Conservation (phyloP, 495 filamentous ascomycete species). For the Neurospora tetraspora region DNA sequence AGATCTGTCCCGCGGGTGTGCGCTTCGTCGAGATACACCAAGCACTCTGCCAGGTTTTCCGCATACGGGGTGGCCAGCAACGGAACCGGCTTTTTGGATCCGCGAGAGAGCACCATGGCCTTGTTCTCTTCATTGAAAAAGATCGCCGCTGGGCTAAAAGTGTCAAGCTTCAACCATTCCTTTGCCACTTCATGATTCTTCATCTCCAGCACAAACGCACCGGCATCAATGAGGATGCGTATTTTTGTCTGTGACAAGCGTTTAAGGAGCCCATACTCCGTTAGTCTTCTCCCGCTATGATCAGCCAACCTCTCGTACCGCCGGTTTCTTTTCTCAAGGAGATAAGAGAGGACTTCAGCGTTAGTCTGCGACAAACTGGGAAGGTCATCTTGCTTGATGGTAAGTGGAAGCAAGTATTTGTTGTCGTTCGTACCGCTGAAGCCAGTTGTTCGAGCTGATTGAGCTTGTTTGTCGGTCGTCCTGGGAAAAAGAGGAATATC, state of each 20-base stretch:
- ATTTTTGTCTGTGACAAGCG: constrained; percentile 18
- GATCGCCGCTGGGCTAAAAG: constrained; percentile 20
- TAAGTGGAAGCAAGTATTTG: constrained; percentile 37
- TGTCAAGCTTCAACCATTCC: constrained; percentile 35
- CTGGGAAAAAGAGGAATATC: constrained; percentile 34
- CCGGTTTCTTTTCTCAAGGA: constrained; percentile 1
- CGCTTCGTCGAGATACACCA: constrained; percentile 37
- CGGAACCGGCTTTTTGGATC: constrained; percentile 13
- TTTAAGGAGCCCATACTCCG: constrained; percentile 24
- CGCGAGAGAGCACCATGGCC: constrained; percentile 23
- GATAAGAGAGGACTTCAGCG: constrained; percentile 31
- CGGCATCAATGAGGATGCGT: constrained; percentile 40
- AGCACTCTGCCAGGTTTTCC: constrained; percentile 27
- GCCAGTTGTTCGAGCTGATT: constrained; percentile 31
- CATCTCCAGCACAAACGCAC: constrained; percentile 40
- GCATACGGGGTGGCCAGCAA: constrained; percentile 32
- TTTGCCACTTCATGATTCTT: constrained; percentile 29
- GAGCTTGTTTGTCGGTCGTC: constrained; percentile 2
- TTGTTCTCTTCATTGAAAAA: constrained; percentile 30
- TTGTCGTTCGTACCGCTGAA: constrained; percentile 50
- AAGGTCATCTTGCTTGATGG: constrained; percentile 43
- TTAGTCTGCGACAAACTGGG: constrained; percentile 37
- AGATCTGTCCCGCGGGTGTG: constrained; percentile 44
- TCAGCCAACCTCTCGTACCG: not conserved
- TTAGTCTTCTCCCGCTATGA: constrained; percentile 18